A percentile compares a stretch with the other conserved stretches of the same genome.
Evolutionary conservation across 345 rosid species (phyloP).

Genomic region (Xanthoceras sorbifolium): DNA sequence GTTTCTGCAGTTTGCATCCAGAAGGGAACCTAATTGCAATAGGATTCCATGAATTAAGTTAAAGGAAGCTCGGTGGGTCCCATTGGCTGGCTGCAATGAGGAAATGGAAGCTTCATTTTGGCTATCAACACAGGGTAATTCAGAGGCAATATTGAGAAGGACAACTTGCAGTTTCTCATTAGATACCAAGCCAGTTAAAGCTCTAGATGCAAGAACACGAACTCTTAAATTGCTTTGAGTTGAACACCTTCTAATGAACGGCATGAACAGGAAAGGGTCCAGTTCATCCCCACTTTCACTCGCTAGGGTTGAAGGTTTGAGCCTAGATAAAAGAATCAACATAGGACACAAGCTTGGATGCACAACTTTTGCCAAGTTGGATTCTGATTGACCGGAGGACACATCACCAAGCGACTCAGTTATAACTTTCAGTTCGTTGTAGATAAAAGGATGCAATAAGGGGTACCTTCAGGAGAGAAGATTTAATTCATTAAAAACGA

Average conservation of each 20-base stretch:
- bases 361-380: conserved; percentile 67
- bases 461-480: conserved; percentile 71
- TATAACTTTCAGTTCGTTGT: conserved; percentile 72
- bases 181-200: conserved; percentile 86
- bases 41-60: conserved; percentile 84
- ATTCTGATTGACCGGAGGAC: conserved; percentile 50
- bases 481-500: conserved; percentile 19
- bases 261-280: conserved; percentile 93
- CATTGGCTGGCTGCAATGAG: conserved; percentile 23
- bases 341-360: conserved; percentile 97
- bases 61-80: conserved; percentile 39
- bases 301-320: conserved; percentile 88
- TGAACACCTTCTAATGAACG: conserved; percentile 88
- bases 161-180: conserved; percentile 78
- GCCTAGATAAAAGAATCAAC: conserved; percentile 90
- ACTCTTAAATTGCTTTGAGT: conserved; percentile 81
- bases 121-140: conserved; percentile 44
- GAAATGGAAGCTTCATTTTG: conserved; percentile 25
- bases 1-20: conserved; percentile 80
- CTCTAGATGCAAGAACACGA: conserved; percentile 92
- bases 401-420: conserved; percentile 60
- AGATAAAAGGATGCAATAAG: conserved; percentile 74
- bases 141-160: conserved; percentile 64
- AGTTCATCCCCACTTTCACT: conserved; percentile 86
- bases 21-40: conserved; percentile 76